Base-by-base conservation (phyloP, 306 rosid species). In the Nissolia schottii region DNA sequence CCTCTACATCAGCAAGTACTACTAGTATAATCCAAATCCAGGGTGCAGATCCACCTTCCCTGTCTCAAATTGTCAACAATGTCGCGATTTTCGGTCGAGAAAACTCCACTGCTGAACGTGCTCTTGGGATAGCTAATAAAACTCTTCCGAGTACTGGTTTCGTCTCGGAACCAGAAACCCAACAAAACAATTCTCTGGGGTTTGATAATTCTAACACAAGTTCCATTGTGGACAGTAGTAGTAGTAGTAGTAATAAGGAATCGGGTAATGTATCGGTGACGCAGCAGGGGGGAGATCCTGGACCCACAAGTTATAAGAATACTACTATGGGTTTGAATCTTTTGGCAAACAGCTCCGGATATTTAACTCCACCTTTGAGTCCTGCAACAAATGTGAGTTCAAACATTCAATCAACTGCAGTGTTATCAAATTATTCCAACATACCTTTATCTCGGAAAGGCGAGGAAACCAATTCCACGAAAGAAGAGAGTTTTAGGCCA, bases 141-240 rank as follows among this genome's bases (percentile, higher is more conserved):
- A 32, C 50, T 41, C 19, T 9, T 49, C 64, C 80, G 29, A 37
- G 45, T 3, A 37, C 69, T 58, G 79, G 59, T 64, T 51, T 70
- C 41, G 38, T 23, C 48, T 55, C 61, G 56, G 84, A 83, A 62
- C 59, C 67, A 59, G 77, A 14, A 63, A 74, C 3, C 16, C 57
- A 51, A 49, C 28, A 78, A 27, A 79, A 82, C 55, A 63, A 49
- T 45, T 59, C 82, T 8, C 55, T 46, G 68, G 81, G 22, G 71
- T 61, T 79, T 15, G 74, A 82, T 68, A 81, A 65, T 48, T 83
- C 50, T 54, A 79, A 64, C 18, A 70, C 35, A 46, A 79, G 49
- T 43, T 54, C 78, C 11, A 29, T 14, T 0, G 45, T 14, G 10
- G 81, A 61, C 38, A 57, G 35, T 60, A 19, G 38, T n/a, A n/a